Evolutionary conservation across 768 basidiomycete species (phyloP), one percentile per base, ranked within the genome.

Genomic region (Leccinum imitatum): DNA sequence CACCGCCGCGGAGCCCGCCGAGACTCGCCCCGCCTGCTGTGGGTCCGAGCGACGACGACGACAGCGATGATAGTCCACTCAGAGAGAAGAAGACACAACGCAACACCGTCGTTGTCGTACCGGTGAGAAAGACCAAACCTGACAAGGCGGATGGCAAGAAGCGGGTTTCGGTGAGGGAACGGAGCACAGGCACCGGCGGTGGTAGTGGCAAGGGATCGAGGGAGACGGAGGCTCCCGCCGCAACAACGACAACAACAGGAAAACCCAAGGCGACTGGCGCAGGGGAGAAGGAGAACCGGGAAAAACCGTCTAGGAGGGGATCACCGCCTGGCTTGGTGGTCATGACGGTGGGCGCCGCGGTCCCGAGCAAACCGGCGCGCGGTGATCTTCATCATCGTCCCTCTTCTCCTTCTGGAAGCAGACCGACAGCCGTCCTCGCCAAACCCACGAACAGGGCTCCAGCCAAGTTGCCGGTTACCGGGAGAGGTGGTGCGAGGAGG

Each of bases 401-500:
- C 44, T 46, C 44, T 1, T 46, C 57, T 10, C 52, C 58, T 10
- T 50, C 39, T 23, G 57, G 54, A 54, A 63, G 47, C 48, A 66
- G 65, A 57, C 48, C 58, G 8, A 30, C 27, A n/a, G 67, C 66
- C 17, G 59, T 37, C 1, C 53, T 57, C 0, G 50, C 51, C 4
- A 71, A 62, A 56, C 15, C 53, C 3, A 57, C 50, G 30, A 39
- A 48, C 7, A 71, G 48, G 54, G 23, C 66, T 9, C 58, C 69
- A 41, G 14, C 65, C 11, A 82, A 79, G 53, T 41, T 75, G n/a
- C 73, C 76, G 23, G 61, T 63, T 8, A 2, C n/a, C 19, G 64
- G 71, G 65, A 77, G 72, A 60, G 79, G 78, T 30, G 88, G 87
- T 6, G 82, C 89, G 5, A 77, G 88, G 64, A 77, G 88, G 58